Evolutionary conservation across 1,284 basidiomycete species (phyloP), one percentile per base, ranked within the genome.

Genomic region (Ceratobasidium sp.): DNA sequence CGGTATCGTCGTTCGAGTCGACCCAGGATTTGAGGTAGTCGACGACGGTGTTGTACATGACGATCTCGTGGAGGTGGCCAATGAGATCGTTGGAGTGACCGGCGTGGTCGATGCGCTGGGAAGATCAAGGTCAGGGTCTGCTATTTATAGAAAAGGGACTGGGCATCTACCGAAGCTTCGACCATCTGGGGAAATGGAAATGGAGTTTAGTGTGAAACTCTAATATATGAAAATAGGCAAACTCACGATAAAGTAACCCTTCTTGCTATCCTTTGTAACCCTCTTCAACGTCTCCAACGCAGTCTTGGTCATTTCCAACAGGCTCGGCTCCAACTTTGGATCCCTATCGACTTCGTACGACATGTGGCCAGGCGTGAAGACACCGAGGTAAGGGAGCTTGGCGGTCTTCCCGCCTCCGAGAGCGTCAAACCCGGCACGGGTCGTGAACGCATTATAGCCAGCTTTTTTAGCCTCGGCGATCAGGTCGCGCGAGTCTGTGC

Each of bases 231-330:
- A 46, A 6, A 51, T 13, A n/a, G 13, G 13, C 24, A 16, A 59
- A 59, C 75, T 78, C 79, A 81, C 81, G 74, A 82, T 78, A 75
- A 81, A 81, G 78, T 79, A 82, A 0, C 80, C 80, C 77, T 79
- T 75, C 65, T 79, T 76, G 61, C 58, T 48, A 24, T 59, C 58
- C 59, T 74, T 61, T 1, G 74, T 72, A 1, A 74, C 68, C 49
- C 76, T 66, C 72, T 79, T 77, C 41, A 82, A 78, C 0, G 78
- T 79, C 34, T 78, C 77, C 61, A 82, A 78, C 1, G 81, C 80
- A 9, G 79, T 79, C 34, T 79, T 74, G 0, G 81, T 79, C 80
- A 82, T 81, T 75, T 81, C 79, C 53, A 78, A 77, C 53, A 82
- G 77, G 8, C 77, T 78, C 5, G 81, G 81, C 76, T 81, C 78